phyloP scores from a whole-genome alignment of 306 rosid species.

The Pterocarpus santalinus region DNA sequence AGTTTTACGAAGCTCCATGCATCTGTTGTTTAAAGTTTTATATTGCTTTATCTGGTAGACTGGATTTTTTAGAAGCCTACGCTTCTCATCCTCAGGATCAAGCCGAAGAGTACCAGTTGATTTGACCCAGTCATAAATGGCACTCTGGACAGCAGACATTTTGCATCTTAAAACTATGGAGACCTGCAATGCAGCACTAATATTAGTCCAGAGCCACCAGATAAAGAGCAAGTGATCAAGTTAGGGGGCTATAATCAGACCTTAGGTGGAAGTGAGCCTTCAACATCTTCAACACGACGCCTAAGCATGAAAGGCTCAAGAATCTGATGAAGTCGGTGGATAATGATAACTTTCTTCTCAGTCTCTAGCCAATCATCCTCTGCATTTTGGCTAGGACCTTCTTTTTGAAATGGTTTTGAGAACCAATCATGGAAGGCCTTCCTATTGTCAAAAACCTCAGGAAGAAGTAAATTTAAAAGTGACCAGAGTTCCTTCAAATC shows the following conservation, averaged over 20 bases:
- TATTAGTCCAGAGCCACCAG: slow-evolving; percentile 46
- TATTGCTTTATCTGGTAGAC: slow-evolving; percentile 82
- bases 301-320: slow-evolving; percentile 99
- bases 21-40: slow-evolving; percentile 90
- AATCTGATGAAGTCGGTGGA: slow-evolving; percentile 98
- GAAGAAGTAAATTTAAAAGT: slow-evolving; percentile 95
- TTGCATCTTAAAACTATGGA: slow-evolving; percentile 85
- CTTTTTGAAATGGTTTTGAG: slow-evolving; percentile 96
- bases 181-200: slow-evolving; percentile 70
- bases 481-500: slow-evolving; percentile 99
- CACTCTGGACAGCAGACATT: slow-evolving; percentile 97
- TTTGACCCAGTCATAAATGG: slow-evolving; percentile 96
- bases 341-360: slow-evolving; percentile 93
- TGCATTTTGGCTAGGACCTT: slow-evolving; percentile 74
- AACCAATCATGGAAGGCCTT: slow-evolving; percentile 99
- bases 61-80: slow-evolving; percentile 81
- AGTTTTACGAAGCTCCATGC: slow-evolving; percentile 98
- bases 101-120: slow-evolving; percentile 97
- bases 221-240: slow-evolving; percentile 32
- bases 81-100: slow-evolving; percentile 96
- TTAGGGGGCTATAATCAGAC: slow-evolving; percentile 54
- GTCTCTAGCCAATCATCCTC: slow-evolving; percentile 99
- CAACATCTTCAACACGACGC: slow-evolving; percentile 99
- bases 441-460: slow-evolving; percentile 95
- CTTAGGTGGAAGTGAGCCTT: slow-evolving; percentile 97